phyloP scores from a whole-genome alignment of 495 filamentous ascomycete species.

The Trichoderma reesei region DNA sequence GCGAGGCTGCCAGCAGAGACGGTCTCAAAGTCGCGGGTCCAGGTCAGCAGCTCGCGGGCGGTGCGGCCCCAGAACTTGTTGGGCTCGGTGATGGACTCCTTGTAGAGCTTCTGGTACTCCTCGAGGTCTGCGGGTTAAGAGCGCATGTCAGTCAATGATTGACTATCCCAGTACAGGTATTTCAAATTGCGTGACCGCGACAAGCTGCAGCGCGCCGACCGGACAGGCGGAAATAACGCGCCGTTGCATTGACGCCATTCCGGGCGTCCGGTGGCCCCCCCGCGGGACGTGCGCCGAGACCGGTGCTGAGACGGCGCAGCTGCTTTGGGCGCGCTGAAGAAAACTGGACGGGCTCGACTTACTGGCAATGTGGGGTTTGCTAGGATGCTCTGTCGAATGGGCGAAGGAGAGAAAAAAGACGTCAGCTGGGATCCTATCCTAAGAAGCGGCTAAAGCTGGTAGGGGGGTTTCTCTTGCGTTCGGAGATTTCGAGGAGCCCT shows the following conservation, averaged over 20 bases:
- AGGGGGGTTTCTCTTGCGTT: not conserved
- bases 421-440: not conserved
- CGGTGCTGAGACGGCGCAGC: conserved; percentile 1
- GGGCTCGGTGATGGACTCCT: conserved; percentile 88
- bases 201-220: not conserved
- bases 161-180: not conserved
- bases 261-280: not conserved
- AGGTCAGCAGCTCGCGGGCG: conserved; percentile 83
- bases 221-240: conserved; percentile 3
- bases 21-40: conserved; percentile 87
- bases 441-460: not conserved
- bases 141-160: conserved; percentile 9
- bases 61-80: conserved; percentile 81
- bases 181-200: not conserved
- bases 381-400: conserved; percentile 41
- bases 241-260: not conserved
- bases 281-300: not conserved
- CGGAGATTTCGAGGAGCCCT: conserved; percentile 4
- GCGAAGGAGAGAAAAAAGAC: conserved; percentile 1
- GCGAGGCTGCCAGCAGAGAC: conserved; percentile 68
- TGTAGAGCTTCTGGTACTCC: conserved; percentile 87
- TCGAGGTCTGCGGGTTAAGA: conserved; percentile 44
- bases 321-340: not conserved
- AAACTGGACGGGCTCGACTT: conserved; percentile 19
- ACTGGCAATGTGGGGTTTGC: conserved; percentile 47